A percentile compares a stretch with the other conserved stretches of the same genome.
These are phyloP conservation scores for Phellopilus nigrolimitatus DNA, from an alignment of 1,284 basidiomycete genomes.

Conservation along the genomic window DNA sequence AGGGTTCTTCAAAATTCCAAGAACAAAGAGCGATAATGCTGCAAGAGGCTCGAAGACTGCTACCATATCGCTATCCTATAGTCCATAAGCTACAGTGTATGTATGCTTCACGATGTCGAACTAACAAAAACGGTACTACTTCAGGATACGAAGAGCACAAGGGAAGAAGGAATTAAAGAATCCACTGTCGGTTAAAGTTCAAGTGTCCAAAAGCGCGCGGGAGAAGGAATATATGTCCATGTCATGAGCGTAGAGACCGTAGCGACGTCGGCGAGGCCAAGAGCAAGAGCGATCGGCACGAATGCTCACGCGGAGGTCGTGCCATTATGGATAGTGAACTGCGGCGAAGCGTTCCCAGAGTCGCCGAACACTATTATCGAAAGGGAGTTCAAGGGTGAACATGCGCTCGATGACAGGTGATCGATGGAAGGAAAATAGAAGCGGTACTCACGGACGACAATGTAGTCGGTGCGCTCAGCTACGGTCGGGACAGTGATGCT, in stretches of 20 bases:
- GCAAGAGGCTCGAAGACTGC: too few relatives aligned
- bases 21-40: too few relatives aligned
- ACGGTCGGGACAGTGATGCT: conserved; percentile 56
- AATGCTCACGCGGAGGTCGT: not conserved
- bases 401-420: conserved; percentile 2
- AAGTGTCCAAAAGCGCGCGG: not conserved
- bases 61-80: too few relatives aligned
- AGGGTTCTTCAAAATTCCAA: too few relatives aligned
- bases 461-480: conserved; percentile 36
- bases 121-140: not conserved
- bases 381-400: not conserved
- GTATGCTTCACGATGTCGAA: too few relatives aligned
- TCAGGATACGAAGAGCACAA: not conserved
- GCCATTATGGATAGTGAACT: conserved; percentile 27
- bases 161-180: not conserved
- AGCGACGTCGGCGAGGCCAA: not conserved
- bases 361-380: conserved; percentile 31
- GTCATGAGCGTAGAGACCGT: not conserved
- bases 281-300: not conserved
- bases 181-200: not conserved
- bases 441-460: conserved; percentile 43
- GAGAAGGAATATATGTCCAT: not conserved
- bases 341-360: conserved; percentile 32
- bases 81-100: too few relatives aligned
- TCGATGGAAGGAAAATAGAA: not conserved